Percentiles rank a stretch among this genome's conserved stretches.
Evolutionary conservation across 2,329 filamentous ascomycete species (phyloP).

Genomic region (Epichloe gansuensis): DNA sequence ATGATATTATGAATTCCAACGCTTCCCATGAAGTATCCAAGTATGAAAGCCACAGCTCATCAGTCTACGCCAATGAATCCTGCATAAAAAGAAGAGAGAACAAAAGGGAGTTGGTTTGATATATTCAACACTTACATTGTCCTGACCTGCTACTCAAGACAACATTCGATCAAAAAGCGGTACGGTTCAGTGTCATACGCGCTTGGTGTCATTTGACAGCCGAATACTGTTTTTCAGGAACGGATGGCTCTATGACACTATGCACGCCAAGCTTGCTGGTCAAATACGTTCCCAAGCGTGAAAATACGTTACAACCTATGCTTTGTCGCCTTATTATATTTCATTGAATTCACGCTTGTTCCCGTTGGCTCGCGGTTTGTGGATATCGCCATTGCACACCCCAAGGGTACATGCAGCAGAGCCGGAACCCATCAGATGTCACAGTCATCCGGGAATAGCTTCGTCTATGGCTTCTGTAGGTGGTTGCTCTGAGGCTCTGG

Average conservation of each 20-base stretch:
- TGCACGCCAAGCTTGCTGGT: too few relatives aligned
- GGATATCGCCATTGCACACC: neutral
- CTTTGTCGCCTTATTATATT: neutral
- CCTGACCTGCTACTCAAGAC: neutral
- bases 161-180: neutral
- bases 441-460: neutral
- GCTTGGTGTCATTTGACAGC: neutral
- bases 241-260: neutral
- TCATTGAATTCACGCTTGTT: neutral
- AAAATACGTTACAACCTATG: neutral
- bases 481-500: constrained; percentile 22
- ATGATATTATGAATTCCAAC: neutral
- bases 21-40: neutral
- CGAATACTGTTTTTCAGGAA: neutral
- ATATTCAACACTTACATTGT: neutral
- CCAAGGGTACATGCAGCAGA: too few relatives aligned
- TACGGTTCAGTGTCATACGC: neutral
- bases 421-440: neutral
- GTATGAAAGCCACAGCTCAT: neutral
- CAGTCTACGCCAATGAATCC: neutral
- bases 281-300: too few relatives aligned
- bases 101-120: neutral
- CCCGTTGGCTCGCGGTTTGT: neutral
- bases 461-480: constrained; percentile 8
- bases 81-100: neutral